Evolutionary conservation across 345 rosid genomes (phyloP).

Genomic region (Populus tremula): DNA sequence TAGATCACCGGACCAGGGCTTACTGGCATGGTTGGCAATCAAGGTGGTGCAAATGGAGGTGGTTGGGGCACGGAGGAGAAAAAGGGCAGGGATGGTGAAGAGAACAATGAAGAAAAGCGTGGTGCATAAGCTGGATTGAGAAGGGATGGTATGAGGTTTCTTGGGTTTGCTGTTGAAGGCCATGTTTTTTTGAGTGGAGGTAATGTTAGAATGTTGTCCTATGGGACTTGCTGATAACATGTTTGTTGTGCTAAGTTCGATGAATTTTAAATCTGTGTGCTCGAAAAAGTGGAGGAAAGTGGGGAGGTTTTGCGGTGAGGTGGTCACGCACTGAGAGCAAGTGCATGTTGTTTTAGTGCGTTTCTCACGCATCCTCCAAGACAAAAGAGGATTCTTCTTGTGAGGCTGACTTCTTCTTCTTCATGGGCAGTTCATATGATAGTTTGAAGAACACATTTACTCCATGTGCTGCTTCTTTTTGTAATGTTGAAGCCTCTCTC

Average conservation of each 20-base stretch:
- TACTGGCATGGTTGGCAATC: neutral
- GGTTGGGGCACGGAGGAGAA: slow-evolving; percentile 59
- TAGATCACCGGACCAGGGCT: slow-evolving; percentile 75
- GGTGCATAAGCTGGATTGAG: slow-evolving; percentile 48
- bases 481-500: neutral
- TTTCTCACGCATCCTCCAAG: slow-evolving; percentile 37
- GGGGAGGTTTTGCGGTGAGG: slow-evolving; percentile 15
- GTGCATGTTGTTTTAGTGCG: slow-evolving; percentile 27
- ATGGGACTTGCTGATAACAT: neutral
- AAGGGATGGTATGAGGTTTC: slow-evolving; percentile 33
- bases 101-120: slow-evolving; percentile 71
- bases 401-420: neutral
- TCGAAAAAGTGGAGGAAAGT: slow-evolving; percentile 18
- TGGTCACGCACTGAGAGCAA: slow-evolving; percentile 34
- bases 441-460: neutral
- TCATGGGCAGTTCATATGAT: neutral
- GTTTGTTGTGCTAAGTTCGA: neutral
- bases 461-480: neutral
- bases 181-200: slow-evolving; percentile 27
- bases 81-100: slow-evolving; percentile 75
- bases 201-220: neutral
- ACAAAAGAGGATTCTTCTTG: neutral
- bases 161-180: slow-evolving; percentile 58
- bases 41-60: slow-evolving; percentile 33
- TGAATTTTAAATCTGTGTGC: neutral